Evolutionary conservation across 2,329 filamentous ascomycete species (phyloP), one percentile per base, ranked within the genome.

Genomic region (Parascedosporium putredinis): DNA sequence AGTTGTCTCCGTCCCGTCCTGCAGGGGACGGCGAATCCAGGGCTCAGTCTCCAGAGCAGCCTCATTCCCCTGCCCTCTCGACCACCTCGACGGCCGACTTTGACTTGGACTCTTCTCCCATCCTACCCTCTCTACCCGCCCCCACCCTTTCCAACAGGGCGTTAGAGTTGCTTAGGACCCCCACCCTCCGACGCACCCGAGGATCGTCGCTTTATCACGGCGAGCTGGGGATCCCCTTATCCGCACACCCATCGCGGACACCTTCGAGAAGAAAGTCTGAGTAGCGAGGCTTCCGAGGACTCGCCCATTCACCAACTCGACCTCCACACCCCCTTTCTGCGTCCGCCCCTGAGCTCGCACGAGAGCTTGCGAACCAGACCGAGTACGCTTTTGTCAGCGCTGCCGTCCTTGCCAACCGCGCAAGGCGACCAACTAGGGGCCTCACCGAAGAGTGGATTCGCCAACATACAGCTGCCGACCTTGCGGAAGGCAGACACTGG

Each of bases 201-300:
- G 47, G 61, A 59, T 38, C 67, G 38, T 45, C 48, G 65, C 51
- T 81, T 77, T 64, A 74, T 75, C 53, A 93, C 88, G 44, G 84
- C 88, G 45, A 90, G 84, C 63, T 95, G 90, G 89, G 90, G 90
- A 51, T 95, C 89, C 49, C 90, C 90, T 20, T 95, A 95, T 67
- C 83, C 86, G 50, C 76, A 75, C 54, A 76, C 83, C 34, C 84
- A 78, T 51, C 65, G 63, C 57, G 65, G 61, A 43, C 66, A 74
- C 53, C 67, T 74, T 50, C 73, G 72, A 48, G 67, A 67, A 49
- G 66, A 70, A 54, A 79, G 76, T 57, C 70, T 72, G 55, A 76
- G 75, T 60, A 83, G 78, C 63, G 78, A 75, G 57, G 67, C 67
- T 51, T 82, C 77, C 2, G 78, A 80, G 58, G 78, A 78, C 54